A percentile compares a stretch with the other conserved stretches of the same genome.
These are phyloP conservation scores for Fusarium oxysporum DNA, from an alignment of 2,329 filamentous ascomycete species.

Conservation along the genomic window DNA sequence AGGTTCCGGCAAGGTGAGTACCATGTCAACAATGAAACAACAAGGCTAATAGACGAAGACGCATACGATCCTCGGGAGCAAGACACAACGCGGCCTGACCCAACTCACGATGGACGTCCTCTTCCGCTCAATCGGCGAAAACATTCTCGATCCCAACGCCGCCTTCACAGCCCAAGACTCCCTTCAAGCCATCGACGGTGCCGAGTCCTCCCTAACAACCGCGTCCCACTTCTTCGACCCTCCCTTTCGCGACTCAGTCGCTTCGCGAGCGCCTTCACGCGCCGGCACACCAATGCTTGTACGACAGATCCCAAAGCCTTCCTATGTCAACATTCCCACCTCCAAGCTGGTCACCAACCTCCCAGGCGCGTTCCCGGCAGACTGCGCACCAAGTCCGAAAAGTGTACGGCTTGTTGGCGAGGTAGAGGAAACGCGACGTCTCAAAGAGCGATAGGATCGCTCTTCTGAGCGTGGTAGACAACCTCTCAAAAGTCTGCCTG, in stretches of 20 bases:
- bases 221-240: conserved; percentile 83
- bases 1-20: conserved; percentile 88
- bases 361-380: conserved; percentile 48
- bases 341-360: conserved; percentile 36
- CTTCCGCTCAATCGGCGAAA: conserved; percentile 81
- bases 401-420: conserved; percentile 60
- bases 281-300: conserved; percentile 77
- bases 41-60: conserved; percentile 66
- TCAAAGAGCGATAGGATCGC: conserved; percentile 48
- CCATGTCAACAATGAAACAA: conserved; percentile 18
- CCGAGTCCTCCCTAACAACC: conserved; percentile 81
- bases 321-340: conserved; percentile 43
- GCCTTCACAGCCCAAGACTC: conserved; percentile 76
- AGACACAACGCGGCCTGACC: conserved; percentile 86
- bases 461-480: conserved; percentile 34
- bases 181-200: conserved; percentile 79
- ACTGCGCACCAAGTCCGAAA: conserved; percentile 51
- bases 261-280: conserved; percentile 70
- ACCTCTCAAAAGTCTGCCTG: conserved; percentile 25
- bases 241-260: conserved; percentile 74
- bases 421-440: conserved; percentile 38
- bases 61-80: conserved; percentile 93
- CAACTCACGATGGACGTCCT: conserved; percentile 92
- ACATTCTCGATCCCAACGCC: conserved; percentile 72
- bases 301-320: conserved; percentile 58